Base-by-base conservation (phyloP, 257 asterid genomes). In the Oldenlandia corymbosa region DNA sequence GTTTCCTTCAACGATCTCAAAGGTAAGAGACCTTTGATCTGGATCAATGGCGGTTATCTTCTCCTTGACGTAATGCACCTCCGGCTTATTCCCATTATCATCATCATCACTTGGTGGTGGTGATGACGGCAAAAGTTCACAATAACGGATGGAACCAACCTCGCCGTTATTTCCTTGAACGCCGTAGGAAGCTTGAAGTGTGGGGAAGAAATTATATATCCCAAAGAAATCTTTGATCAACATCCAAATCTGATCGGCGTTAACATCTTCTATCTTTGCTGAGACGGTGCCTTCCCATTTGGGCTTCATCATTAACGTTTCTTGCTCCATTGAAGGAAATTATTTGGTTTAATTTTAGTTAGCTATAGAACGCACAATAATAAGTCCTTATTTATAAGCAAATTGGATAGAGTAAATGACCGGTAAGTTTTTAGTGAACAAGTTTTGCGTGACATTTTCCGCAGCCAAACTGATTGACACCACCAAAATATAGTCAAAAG, bases 101-200 rank as follows among this genome's bases (percentile, higher is more conserved):
- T n/a, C n/a, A n/a, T n/a, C n/a, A n/a, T n/a, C n/a, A n/a, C n/a
- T n/a, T n/a, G n/a, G n/a, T n/a, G n/a, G n/a, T n/a, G 11, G 23
- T 43, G 16, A 14, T 71, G 3, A 41, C 61, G 7, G 2, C 12
- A 26, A 14, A 24, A 10, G 26, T 10, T 82, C 70, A 30, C 87
- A 82, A 63, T 79, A 81, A 31, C 95, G 90, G 47, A 86, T 47
- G 76, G 91, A 88, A 2, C 93, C 88, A 3, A 81, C 71, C 69
- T 79, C 79, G 2, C 93, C 95, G 55, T 86, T 88, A 68, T 28
- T 42, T 0, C 95, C 95, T 4, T 75, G 73, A 71, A 86, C 68
- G 20, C 95, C 96, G 5, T 75, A 67, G 43, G 85, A 74, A 46
- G 64, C 64, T 20, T 88, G 37, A 17, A 86, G 95, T 73, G 84